Base-by-base conservation (phyloP, 768 basidiomycete species). In the Mycena galopus region DNA sequence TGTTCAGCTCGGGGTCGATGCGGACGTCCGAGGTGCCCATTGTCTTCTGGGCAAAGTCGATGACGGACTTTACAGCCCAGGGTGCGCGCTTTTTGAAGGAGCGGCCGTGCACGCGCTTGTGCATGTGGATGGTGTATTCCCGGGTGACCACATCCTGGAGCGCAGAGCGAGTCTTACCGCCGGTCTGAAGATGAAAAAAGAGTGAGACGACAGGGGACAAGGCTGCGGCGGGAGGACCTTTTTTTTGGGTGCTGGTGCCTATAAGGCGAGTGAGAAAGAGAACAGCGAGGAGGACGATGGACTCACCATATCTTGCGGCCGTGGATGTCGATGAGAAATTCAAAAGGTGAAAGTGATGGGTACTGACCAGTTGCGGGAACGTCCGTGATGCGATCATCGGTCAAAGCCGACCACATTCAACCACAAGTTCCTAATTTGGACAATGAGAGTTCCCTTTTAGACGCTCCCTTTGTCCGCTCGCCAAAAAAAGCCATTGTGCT, bases 41-140 rank as follows among this genome's bases (percentile, higher is more conserved):
- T 39, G 94, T 86, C 86, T 96, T 96, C 78, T 90, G 91, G 16
- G 98, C 96, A 79, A 99, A 99, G 64, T 90, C 89, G 78, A 95
- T 86, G 76, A 99, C 92, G 75, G 95, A 94, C 88, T 99, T 99
- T 85, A 99, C 90, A 77, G 96, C 98, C 87, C 92, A 93, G 27
- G 98, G 98, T 21, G 98, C 96, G 78, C 97, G 93, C 90, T 97
- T 97, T 88, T 98, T 98, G 90, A 98, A 98, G 51, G 94, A 93
- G 72, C 93, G 90, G 77, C 93, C 95, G 84, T 96, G 95, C 51
- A 96, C 95, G 77, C 86, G 92, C 85, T 97, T 98, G 92, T 98
- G 96, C 47, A 98, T 87, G 86, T 98, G 96, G 88, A 98, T 94
- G 80, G 97, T 98, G 93, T 98, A 98, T 84, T 99, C 97, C 80